Percentiles rank a stretch among this genome's conserved stretches.
These are phyloP conservation scores for Solanum etuberosum DNA, from an alignment of 257 asterid genomes.

Conservation along the genomic window DNA sequence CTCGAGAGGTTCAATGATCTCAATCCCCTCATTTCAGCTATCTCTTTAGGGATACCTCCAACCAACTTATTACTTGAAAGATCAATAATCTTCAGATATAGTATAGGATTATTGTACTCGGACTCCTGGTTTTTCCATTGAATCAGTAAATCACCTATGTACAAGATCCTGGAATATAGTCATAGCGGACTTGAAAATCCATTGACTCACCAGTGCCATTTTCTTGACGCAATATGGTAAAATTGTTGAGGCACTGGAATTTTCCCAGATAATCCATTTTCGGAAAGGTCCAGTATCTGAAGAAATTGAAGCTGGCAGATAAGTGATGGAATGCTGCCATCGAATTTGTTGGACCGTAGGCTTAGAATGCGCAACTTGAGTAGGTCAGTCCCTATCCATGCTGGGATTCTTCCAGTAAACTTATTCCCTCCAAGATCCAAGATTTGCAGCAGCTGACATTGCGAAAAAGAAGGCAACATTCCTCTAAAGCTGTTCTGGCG, in stretches of 20 bases:
- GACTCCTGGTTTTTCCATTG: slow-evolving; percentile 8
- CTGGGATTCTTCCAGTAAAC: background rate
- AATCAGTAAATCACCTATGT: background rate
- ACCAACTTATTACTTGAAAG: slow-evolving; percentile 17
- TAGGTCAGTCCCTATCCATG: background rate
- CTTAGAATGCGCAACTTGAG: background rate
- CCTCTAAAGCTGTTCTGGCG: slow-evolving; percentile 5
- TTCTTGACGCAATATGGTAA: background rate
- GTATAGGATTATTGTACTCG: background rate
- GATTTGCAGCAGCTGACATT: slow-evolving; percentile 1
- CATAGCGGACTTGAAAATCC: background rate
- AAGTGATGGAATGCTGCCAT: background rate
- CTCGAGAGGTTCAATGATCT: slow-evolving; percentile 15
- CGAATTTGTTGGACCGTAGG: background rate
- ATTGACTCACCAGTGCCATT: background rate
- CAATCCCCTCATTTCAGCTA: slow-evolving; percentile 8
- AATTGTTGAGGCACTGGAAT: slow-evolving; percentile 13
- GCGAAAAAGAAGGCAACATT: slow-evolving; percentile 6
- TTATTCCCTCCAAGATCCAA: slow-evolving; percentile 13
- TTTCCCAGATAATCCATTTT: background rate
- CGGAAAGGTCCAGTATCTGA: background rate
- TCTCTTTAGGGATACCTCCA: slow-evolving; percentile 8
- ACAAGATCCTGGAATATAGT: background rate
- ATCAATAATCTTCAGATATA: slow-evolving; percentile 16
- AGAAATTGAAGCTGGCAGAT: background rate